phyloP scores from a whole-genome alignment of 192 early-diverging fungal genomes.

The Helicostylum pulchrum region DNA sequence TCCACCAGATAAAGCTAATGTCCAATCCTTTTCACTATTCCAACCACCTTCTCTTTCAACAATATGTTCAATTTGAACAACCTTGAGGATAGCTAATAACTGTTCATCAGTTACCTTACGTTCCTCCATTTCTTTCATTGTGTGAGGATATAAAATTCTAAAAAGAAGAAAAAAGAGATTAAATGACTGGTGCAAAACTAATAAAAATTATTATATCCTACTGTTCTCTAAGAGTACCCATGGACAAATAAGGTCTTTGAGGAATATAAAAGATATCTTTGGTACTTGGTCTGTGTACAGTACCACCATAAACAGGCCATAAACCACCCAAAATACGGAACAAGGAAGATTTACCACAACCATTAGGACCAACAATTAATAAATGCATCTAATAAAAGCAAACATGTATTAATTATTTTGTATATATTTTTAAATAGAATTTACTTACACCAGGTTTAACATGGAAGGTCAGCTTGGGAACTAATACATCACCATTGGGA shows the following conservation, averaged over 20 bases:
- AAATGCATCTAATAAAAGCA: conserved; percentile 53
- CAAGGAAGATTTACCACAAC: conserved; percentile 90
- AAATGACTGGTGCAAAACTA: no score
- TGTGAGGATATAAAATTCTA: conserved; percentile 93
- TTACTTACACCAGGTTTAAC: conserved; percentile 71
- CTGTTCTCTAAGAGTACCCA: conserved; percentile 93
- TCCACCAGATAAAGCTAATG: conserved; percentile 92
- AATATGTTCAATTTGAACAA: conserved; percentile 80
- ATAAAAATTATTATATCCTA: no score
- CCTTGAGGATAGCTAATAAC: conserved; percentile 72
- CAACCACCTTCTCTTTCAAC: conserved; percentile 91
- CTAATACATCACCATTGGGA: conserved; percentile 91
- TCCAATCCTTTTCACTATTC: conserved; percentile 85
- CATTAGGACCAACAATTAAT: conserved; percentile 93
- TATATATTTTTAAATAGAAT: neutral
- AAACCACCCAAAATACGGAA: conserved; percentile 95
- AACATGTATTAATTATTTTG: conserved; percentile 16
- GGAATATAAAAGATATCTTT: conserved; percentile 97
- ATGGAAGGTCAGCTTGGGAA: conserved; percentile 81
- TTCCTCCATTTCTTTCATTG: conserved; percentile 70
- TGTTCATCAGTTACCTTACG: conserved; percentile 71
- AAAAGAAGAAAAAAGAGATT: neutral
- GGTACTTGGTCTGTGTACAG: conserved; percentile 68
- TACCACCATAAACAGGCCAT: conserved; percentile 93
- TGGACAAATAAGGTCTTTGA: conserved; percentile 94